Evolutionary conservation across 352 stramenopile genomes (phyloP).

Genomic region (Phytopythium mirpurense): DNA sequence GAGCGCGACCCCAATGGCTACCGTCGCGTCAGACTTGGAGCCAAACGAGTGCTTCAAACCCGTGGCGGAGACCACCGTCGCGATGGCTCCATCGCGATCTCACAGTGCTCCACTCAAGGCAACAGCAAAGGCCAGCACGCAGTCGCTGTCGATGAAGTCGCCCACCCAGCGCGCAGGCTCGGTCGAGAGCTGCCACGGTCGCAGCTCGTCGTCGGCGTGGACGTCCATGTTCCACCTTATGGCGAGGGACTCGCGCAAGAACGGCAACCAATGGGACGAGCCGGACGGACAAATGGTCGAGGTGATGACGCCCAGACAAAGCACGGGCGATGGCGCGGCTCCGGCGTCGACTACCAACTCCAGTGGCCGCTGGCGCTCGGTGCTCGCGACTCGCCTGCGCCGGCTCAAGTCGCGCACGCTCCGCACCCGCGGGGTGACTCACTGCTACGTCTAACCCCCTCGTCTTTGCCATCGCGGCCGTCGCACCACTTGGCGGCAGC

Average conservation of each 20-base stretch:
- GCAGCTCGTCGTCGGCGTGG: background rate
- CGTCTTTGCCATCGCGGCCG: too few species aligned
- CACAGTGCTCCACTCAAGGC: background rate
- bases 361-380: background rate
- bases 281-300: background rate
- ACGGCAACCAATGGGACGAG: background rate
- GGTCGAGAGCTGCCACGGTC: background rate
- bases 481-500: too few species aligned
- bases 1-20: too few species aligned
- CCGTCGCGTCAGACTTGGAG: background rate
- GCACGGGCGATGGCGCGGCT: background rate
- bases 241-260: background rate
- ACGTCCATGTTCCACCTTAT: background rate
- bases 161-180: background rate
- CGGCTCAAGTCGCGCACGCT: background rate
- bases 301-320: background rate
- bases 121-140: background rate
- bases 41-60: background rate
- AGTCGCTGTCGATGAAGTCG: background rate
- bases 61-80: background rate
- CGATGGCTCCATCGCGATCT: background rate
- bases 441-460: background rate
- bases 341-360: too few species aligned
- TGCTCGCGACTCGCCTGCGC: background rate
- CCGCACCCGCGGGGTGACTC: background rate